Conservation (phyloP, 169 alveolate species). For the Ichthyophthirius multifiliis region DNA sequence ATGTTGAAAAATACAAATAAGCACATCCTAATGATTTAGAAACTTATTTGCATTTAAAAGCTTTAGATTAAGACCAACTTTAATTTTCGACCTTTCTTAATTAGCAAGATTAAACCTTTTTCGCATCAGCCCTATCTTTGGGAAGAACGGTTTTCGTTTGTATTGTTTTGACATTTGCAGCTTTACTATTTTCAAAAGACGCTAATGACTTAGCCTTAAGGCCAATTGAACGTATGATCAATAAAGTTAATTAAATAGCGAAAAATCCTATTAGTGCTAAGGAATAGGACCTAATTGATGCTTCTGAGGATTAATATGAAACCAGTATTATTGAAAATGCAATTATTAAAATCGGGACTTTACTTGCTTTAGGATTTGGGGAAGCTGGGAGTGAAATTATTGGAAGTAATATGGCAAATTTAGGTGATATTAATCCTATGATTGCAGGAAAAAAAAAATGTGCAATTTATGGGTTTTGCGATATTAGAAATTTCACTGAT, state of each 20-base stretch:
- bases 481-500: slow-evolving; percentile 80
- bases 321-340: slow-evolving; percentile 87
- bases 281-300: slow-evolving; percentile 53
- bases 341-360: slow-evolving; percentile 86
- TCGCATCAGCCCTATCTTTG: slow-evolving; percentile 62
- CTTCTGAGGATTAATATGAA: slow-evolving; percentile 38
- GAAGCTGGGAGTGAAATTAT: slow-evolving; percentile 85
- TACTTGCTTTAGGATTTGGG: slow-evolving; percentile 88
- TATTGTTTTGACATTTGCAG: slow-evolving; percentile 71
- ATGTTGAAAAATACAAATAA: background rate
- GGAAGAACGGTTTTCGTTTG: slow-evolving; percentile 71
- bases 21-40: background rate
- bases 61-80: background rate
- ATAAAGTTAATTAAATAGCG: slow-evolving; percentile 72
- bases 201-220: slow-evolving; percentile 69
- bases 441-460: slow-evolving; percentile 80
- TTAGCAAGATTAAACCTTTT: slow-evolving; percentile 5
- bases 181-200: slow-evolving; percentile 72
- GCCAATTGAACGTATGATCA: slow-evolving; percentile 84
- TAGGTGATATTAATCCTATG: slow-evolving; percentile 78
- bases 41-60: background rate
- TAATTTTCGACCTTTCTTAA: no score
- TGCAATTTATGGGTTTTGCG: slow-evolving; percentile 87
- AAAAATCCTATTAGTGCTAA: slow-evolving; percentile 78
- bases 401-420: slow-evolving; percentile 70